phyloP scores from a whole-genome alignment of 169 alveolate genomes.

The Babesia divergens region DNA sequence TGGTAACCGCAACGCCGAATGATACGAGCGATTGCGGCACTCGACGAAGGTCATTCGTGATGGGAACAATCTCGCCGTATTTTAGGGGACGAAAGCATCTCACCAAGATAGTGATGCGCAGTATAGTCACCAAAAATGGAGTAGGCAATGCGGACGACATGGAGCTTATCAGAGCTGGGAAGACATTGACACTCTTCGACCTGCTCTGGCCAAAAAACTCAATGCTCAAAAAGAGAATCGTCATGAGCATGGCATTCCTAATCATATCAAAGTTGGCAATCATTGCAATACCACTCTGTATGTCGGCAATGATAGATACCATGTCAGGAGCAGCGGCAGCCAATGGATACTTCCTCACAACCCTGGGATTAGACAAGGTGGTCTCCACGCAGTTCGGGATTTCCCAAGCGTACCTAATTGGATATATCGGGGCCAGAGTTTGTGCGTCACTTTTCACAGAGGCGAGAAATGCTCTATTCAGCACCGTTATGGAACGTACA shows the following conservation, averaged over 20 bases:
- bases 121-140: background rate
- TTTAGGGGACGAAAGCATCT: no score
- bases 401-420: slow-evolving; percentile 37
- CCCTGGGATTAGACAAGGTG: slow-evolving; percentile 20
- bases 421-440: slow-evolving; percentile 22
- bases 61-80: no score
- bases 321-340: slow-evolving; percentile 1
- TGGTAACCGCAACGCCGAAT: no score
- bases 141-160: background rate
- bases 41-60: no score
- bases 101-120: no score
- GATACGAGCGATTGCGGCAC: no score
- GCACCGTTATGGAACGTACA: slow-evolving; percentile 71
- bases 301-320: slow-evolving; percentile 45
- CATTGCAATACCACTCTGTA: slow-evolving; percentile 51
- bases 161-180: slow-evolving; percentile 5
- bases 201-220: slow-evolving; percentile 60
- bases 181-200: slow-evolving; percentile 5
- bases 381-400: slow-evolving; percentile 22
- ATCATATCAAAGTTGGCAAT: slow-evolving; percentile 28
- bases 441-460: slow-evolving; percentile 63
- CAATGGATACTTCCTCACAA: background rate
- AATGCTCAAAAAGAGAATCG: slow-evolving; percentile 33
- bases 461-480: slow-evolving; percentile 71
- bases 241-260: slow-evolving; percentile 46